Base-by-base conservation (phyloP, 768 basidiomycete genomes). In the Candolleomyces eurysporus region DNA sequence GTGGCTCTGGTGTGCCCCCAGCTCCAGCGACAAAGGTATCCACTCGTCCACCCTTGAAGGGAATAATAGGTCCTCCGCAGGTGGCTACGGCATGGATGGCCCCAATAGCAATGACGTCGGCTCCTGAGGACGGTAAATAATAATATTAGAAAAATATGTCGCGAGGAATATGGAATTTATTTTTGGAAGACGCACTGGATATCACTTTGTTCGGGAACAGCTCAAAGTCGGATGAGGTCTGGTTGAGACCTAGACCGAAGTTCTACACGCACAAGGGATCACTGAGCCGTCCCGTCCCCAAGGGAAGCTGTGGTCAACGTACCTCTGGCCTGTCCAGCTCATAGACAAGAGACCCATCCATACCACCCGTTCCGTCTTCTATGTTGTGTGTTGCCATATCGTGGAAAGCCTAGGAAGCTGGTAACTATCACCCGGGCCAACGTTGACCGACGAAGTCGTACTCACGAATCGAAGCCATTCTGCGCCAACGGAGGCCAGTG, bases 291-390 rank as follows among this genome's bases (percentile, higher is more conserved):
- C 26, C 26, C 2, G 26, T 26, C 26, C 26, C 26, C 26, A 26
- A 26, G 26, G 26, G 4, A 26, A 26, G 4, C 26, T 26, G 26
- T 26, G 26, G 26, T 26, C 26, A 26, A 67, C 76, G 21, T 59
- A 81, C 81, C 72, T 79, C 79, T 13, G 69, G 8, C 51, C 78
- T 68, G 51, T 70, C 72, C 19, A 79, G 72, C 66, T 84, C 83
- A 58, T 80, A 82, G 21, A 72, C 76, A 60, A 84, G 75, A 8
- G 80, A 82, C 21, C 78, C 79, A 61, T 84, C 83, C 57, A 84
- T 48, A n/a, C 83, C 82, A 21, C 82, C 83, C 0, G 74, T 75
- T 8, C 80, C 81, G 65, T 76, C 73, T n/a, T 75, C 71, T 31
- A 71, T 70, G 63, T 83, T 76, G 56, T 80, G 74, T 7, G 82